These are phyloP conservation scores for Backusella psychrophila DNA, from an alignment of 192 early-diverging fungal genomes.

Conservation along the genomic window DNA sequence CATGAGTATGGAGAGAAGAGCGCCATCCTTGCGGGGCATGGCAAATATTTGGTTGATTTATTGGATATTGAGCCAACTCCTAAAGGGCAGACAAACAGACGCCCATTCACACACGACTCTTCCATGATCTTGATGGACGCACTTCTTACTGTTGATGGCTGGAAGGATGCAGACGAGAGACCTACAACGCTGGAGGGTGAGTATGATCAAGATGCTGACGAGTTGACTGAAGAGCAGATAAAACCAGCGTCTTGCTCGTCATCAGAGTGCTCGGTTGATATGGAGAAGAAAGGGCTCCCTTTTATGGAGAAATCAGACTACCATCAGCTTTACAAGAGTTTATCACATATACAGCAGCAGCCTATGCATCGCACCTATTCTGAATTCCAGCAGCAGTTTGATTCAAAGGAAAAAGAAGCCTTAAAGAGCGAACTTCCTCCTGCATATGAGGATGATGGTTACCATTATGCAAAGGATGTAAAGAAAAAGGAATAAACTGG, in stretches of 20 bases:
- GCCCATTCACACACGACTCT: slow-evolving; percentile 23
- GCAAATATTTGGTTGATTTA: slow-evolving; percentile 37
- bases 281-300: not conserved
- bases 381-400: slow-evolving; percentile 23
- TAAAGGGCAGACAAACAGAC: slow-evolving; percentile 1
- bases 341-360: slow-evolving; percentile 9
- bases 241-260: not conserved
- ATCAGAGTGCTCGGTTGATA: not conserved
- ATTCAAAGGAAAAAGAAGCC: not conserved
- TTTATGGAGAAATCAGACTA: slow-evolving; percentile 14
- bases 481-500: not conserved
- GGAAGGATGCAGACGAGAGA: slow-evolving; percentile 20
- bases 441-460: slow-evolving; percentile 1
- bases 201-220: not conserved
- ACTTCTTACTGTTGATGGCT: slow-evolving; percentile 23
- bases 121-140: slow-evolving; percentile 26
- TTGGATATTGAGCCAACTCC: slow-evolving; percentile 37
- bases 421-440: not conserved
- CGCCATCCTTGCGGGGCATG: slow-evolving; percentile 34
- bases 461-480: slow-evolving; percentile 1
- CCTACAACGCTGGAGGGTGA: not conserved
- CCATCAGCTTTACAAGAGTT: slow-evolving; percentile 12
- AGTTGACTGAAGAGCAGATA: not conserved
- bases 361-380: slow-evolving; percentile 19
- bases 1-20: slow-evolving; percentile 39